Evolutionary conservation across 495 filamentous ascomycete species (phyloP).

Genomic region (Hypoxylon lenormandii): DNA sequence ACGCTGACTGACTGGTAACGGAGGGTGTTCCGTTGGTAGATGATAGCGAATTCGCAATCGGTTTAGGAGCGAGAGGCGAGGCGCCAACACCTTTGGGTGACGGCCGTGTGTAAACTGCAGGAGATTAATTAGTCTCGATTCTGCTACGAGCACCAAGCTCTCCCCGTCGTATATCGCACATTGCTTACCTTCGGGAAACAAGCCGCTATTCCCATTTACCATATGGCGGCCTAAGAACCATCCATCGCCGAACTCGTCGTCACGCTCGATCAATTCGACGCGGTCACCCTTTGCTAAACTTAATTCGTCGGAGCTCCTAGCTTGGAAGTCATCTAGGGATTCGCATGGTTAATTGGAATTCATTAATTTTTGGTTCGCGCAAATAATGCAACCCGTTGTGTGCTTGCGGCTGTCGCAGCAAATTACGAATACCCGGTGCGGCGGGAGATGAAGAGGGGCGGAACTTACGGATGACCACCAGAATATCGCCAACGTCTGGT

Average conservation of each 20-base stretch:
- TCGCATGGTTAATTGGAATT: constrained; percentile 18
- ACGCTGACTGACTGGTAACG: constrained; percentile 47
- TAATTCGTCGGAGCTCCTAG: constrained; percentile 91
- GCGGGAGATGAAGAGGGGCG: constrained; percentile 13
- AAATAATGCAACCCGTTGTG: constrained; percentile 7
- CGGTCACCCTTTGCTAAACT: constrained; percentile 86
- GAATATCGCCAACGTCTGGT: constrained; percentile 74
- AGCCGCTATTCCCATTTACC: constrained; percentile 77
- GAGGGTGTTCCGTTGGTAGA: constrained; percentile 43
- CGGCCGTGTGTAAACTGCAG: constrained; percentile 66
- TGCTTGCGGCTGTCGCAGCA: background rate
- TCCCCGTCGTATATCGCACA: background rate
- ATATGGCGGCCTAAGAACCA: constrained; percentile 93
- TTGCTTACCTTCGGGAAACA: constrained; percentile 86
- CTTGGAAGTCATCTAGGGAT: constrained; percentile 81
- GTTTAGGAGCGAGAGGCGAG: constrained; percentile 41
- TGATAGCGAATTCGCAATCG: constrained; percentile 41
- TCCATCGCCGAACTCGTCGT: constrained; percentile 97
- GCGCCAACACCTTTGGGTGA: constrained; percentile 55
- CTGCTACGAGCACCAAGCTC: background rate
- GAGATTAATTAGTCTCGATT: constrained; percentile 35
- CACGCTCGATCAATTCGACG: constrained; percentile 90
- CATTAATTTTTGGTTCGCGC: constrained; percentile 20
- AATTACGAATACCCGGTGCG: constrained; percentile 5
- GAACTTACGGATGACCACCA: constrained; percentile 82